These are phyloP conservation scores for Mycena epipterygia DNA, from an alignment of 768 basidiomycete species.

Conservation along the genomic window DNA sequence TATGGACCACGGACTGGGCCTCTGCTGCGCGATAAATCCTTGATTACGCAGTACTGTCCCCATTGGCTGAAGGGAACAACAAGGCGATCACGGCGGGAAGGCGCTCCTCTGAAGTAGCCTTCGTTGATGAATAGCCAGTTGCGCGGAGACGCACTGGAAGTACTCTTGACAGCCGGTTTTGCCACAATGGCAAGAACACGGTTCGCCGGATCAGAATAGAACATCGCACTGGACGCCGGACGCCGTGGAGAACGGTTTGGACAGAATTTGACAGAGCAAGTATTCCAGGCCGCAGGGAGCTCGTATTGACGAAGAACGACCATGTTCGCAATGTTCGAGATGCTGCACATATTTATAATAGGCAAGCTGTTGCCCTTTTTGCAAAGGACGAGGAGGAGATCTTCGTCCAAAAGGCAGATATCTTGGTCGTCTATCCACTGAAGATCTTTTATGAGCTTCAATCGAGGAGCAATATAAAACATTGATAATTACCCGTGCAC, in stretches of 20 bases:
- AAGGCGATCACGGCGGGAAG: conserved; percentile 58
- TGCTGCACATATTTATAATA: conserved; percentile 61
- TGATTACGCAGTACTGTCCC: conserved; percentile 65
- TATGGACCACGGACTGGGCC: conserved; percentile 54
- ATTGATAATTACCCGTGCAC: conserved; percentile 55
- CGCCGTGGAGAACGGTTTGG: conserved; percentile 59
- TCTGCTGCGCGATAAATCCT: conserved; percentile 50
- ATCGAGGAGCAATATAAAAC: neutral
- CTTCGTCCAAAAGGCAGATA: conserved; percentile 60
- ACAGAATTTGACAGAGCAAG: conserved; percentile 60
- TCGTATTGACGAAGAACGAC: conserved; percentile 66
- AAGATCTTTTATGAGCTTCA: conserved; percentile 11
- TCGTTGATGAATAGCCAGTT: conserved; percentile 71
- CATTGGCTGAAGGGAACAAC: conserved; percentile 69
- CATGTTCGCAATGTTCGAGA: conserved; percentile 57
- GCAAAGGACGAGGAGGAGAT: conserved; percentile 56
- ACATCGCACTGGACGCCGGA: conserved; percentile 61
- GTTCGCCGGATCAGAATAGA: conserved; percentile 67
- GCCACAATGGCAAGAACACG: conserved; percentile 65
- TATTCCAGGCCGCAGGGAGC: conserved; percentile 66
- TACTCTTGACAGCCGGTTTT: conserved; percentile 52
- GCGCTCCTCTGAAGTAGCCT: conserved; percentile 59
- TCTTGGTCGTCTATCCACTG: conserved; percentile 68
- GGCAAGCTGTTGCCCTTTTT: conserved; percentile 52
- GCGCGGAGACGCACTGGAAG: conserved; percentile 43